Evolutionary conservation across 2,329 filamentous ascomycete species (phyloP).

Genomic region (Chaetomiaceae sp.): DNA sequence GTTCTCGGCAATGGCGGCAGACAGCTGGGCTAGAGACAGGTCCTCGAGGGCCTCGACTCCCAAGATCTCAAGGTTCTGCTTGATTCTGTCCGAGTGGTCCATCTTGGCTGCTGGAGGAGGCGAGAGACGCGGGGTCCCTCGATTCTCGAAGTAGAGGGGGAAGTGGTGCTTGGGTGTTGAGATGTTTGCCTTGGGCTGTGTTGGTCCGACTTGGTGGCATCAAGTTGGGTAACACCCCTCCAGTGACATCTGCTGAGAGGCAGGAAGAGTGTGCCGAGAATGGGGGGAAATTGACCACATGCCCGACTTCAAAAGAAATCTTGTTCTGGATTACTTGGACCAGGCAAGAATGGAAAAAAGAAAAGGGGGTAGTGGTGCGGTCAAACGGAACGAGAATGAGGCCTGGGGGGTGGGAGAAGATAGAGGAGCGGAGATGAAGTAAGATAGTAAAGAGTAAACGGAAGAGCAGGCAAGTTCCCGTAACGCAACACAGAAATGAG

Average conservation of each 20-base stretch:
- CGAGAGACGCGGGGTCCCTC: conserved; percentile 12
- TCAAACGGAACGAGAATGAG: no score
- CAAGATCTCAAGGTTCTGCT: conserved; percentile 14
- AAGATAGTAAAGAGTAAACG: no score
- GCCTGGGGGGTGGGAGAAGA: no score
- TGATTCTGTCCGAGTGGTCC: conserved; percentile 11
- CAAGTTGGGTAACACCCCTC: not conserved
- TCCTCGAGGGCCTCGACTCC: conserved; percentile 6
- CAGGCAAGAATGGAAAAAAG: not conserved
- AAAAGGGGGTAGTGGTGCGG: not conserved
- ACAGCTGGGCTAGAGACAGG: conserved; percentile 13
- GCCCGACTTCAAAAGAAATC: not conserved
- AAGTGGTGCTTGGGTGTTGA: not conserved
- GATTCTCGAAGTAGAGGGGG: not conserved
- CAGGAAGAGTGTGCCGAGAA: not conserved
- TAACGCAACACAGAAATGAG: no score
- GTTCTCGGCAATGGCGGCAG: not conserved
- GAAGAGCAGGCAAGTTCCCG: no score
- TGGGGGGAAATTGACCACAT: not conserved
- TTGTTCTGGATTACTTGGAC: no score
- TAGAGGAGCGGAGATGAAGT: no score
- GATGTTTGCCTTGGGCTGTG: not conserved
- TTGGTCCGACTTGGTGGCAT: not conserved
- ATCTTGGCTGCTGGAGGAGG: conserved; percentile 1
- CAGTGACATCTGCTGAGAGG: no score